A percentile compares a stretch with the other conserved stretches of the same genome.
Evolutionary conservation across 2,329 filamentous ascomycete genomes (phyloP).

Genomic region (Fusarium algeriense): DNA sequence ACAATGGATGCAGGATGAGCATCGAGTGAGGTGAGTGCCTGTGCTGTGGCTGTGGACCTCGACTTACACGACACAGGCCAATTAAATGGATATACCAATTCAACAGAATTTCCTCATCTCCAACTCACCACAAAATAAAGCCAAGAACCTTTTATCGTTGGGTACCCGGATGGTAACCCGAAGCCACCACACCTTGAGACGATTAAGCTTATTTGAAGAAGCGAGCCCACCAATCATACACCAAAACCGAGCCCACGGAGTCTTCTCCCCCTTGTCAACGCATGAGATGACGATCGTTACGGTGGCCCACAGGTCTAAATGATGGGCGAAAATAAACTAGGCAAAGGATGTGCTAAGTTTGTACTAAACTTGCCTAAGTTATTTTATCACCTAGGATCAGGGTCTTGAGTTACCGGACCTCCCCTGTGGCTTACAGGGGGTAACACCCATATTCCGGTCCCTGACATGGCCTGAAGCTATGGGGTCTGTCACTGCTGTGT

Average conservation of each 20-base stretch:
- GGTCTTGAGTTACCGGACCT: no score
- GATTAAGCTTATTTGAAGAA: constrained; percentile 31
- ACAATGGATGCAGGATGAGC: not conserved
- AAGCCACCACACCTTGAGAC: constrained; percentile 32
- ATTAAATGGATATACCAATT: not conserved
- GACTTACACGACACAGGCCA: not conserved
- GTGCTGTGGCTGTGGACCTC: not conserved
- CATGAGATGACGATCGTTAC: constrained; percentile 12
- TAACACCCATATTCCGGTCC: constrained; percentile 18
- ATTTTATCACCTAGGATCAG: no score
- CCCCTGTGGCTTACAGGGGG: not conserved
- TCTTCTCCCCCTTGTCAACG: constrained; percentile 7
- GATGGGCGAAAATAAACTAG: no score
- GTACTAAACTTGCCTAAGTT: no score
- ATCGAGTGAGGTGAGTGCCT: not conserved
- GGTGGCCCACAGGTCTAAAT: not conserved
- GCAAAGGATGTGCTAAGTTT: no score
- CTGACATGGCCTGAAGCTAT: constrained; percentile 7
- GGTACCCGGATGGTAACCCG: constrained; percentile 6
- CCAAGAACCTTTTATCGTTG: not conserved
- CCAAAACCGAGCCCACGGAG: not conserved
- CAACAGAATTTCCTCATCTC: not conserved
- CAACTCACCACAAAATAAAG: not conserved
- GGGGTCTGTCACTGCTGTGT: constrained; percentile 23
- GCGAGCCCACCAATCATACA: constrained; percentile 14